Base-by-base conservation (phyloP, 129 eudicot genomes). In the Logfia minima region DNA sequence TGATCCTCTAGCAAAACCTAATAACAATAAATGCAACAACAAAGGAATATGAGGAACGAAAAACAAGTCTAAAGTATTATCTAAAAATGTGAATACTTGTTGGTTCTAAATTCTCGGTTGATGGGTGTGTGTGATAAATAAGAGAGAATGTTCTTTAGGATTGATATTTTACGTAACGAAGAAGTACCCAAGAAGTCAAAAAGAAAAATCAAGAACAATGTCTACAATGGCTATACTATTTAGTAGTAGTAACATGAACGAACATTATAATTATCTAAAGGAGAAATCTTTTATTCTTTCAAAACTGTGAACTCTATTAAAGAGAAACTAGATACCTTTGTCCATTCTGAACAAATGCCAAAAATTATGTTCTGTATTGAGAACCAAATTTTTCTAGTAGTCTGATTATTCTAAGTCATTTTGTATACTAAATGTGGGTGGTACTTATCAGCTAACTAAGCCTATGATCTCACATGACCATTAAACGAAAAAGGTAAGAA, bases 401-500 rank as follows among this genome's bases (percentile, higher is more conserved):
- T 41, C 17, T 65, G 39, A 59, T 6, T 24, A 14, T 26, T 13
- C 9, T 64, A 18, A 62, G 48, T 18, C 39, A 28, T 14, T 24
- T 28, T 26, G 21, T 28, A 13, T 16, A 28, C 28, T 24, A 64
- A 66, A 62, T 77, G 5, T 32, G 29, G 23, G 6, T 23, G 21
- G 69, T 68, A 37, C 26, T 22, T 7, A 74, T 4, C 69, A 56
- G 37, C 60, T 37, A 59, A 26, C n/a, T 6, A 43, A 41, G 64
- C 51, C 45, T 64, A 41, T 62, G 63, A 75, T 63, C 29, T 75
- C 71, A 43, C 79, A 43, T n/a, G 13, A 43, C 8, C 5, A 56
- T 34, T 16, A 34, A 23, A 37, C 39, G 39, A 35, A 8, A 52
- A 52, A 18, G 21, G 45, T 39, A 32, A 14, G 59, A 37, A 45